Conservation (phyloP, 176 grass and related monocot genomes). For the Eragrostis curvula region DNA sequence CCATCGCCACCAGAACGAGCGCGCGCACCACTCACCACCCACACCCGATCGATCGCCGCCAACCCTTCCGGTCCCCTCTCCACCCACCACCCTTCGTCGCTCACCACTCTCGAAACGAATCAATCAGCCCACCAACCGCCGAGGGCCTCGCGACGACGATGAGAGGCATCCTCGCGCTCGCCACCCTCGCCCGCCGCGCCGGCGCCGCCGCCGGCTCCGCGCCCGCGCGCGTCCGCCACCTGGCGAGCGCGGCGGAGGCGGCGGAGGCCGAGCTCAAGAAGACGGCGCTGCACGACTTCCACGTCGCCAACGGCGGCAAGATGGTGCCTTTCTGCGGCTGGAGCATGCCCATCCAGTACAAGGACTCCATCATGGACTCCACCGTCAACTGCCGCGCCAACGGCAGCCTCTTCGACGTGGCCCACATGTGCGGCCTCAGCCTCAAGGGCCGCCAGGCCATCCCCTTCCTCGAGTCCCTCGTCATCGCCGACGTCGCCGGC, state of each 20-base stretch:
- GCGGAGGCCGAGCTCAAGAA: constrained; percentile 86
- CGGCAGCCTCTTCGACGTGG: constrained; percentile 92
- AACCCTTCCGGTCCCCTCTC: constrained; percentile 28
- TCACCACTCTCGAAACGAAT: constrained; percentile 20
- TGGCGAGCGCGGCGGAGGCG: constrained; percentile 65
- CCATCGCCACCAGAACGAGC: constrained; percentile 22
- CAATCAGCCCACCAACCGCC: neutral
- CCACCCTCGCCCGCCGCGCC: constrained; percentile 64
- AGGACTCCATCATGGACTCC: constrained; percentile 99
- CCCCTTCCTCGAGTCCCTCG: constrained; percentile 87
- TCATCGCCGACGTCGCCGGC: constrained; percentile 77
- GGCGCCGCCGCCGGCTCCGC: neutral
- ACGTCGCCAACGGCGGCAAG: constrained; percentile 85
- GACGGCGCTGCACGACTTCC: constrained; percentile 93
- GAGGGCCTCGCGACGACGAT: constrained; percentile 34
- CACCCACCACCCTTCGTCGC: constrained; percentile 31
- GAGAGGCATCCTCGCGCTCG: constrained; percentile 73
- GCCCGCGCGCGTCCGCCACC: constrained; percentile 46
- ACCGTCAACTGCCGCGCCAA: constrained; percentile 89
- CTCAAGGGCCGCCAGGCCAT: constrained; percentile 59
- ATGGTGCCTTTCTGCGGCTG: constrained; percentile 98
- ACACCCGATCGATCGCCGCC: constrained; percentile 60
- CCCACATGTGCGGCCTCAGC: constrained; percentile 97
- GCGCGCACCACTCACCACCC: constrained; percentile 53
- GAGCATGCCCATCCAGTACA: constrained; percentile 99